Evolutionary conservation across 805 yeast genomes (phyloP), one percentile per base, ranked within the genome.

Genomic region (Blastobotrys attinorum): DNA sequence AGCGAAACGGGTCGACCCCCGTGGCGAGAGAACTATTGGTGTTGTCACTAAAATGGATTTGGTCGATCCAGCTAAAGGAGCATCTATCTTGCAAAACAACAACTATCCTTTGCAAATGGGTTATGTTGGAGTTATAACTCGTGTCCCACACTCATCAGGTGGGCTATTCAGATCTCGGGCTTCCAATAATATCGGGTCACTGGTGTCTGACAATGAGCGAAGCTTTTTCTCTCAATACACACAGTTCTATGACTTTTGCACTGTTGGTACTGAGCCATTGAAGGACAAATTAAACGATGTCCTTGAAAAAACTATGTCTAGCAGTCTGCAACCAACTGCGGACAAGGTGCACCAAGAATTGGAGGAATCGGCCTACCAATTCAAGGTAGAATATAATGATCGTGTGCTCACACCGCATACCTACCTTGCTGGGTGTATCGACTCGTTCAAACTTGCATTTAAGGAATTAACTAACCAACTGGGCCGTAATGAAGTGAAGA

Each of bases 91-190:
- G 47, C 72, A 75, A 22, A 90, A 90, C 63, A 78, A 73, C 50
- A 84, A 81, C 56, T 94, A 94, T 57, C 97, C 98, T 0, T 68
- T 92, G 48, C 79, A 75, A 55, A 85, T 92, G 95, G 99, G 99
- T 0, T 92, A 92, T 60, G 97, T 92, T 17, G 99, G 99, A 45
- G 97, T 94, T n/a, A 82, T 94, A 16, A 85, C 97, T 1, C 83
- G 78, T 51, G 74, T 84, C 0, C 95, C 92, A 1, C 38, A 59
- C 1, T 21, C 49, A 16, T 45, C 45, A 2, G 44, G 43, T 2
- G 64, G 75, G 0, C 57, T 83, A 11, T 80, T 80, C 62, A 61
- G 75, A 45, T 69, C 81, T 48, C 67, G 67, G 45, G 20, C 23
- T 6, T 62, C 76, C 2, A 77, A 83, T 1, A 72, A 75, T 56